Evolutionary conservation across 768 basidiomycete species (phyloP).

Genomic region (Symmetrospora coprosmae): DNA sequence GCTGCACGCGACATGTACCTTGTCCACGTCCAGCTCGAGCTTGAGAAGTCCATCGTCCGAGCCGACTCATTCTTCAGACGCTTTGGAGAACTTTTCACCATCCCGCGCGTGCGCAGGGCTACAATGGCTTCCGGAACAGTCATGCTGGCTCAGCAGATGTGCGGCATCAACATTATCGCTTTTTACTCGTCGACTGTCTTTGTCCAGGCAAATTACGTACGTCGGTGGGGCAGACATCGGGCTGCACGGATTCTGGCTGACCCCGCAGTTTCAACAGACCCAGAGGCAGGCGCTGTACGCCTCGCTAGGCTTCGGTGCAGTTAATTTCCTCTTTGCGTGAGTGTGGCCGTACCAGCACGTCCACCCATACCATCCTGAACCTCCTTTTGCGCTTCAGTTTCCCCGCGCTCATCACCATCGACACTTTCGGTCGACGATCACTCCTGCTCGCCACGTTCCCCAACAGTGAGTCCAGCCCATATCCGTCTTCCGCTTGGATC

Average conservation of each 20-base stretch:
- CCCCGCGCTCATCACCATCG: constrained; percentile 39
- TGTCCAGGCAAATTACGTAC: too few relatives aligned
- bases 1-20: constrained; percentile 42
- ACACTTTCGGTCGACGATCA: constrained; percentile 56
- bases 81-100: constrained; percentile 38
- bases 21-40: constrained; percentile 38
- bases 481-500: background rate
- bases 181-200: constrained; percentile 30
- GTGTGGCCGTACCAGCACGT: constrained; percentile 14
- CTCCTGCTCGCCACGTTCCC: constrained; percentile 66
- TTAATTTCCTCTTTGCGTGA: constrained; percentile 44
- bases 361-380: too few relatives aligned
- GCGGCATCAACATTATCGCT: constrained; percentile 24
- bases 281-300: constrained; percentile 11
- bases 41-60: constrained; percentile 35
- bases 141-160: constrained; percentile 26
- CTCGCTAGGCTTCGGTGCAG: constrained; percentile 19
- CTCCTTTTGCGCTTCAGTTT: background rate
- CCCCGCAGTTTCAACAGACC: background rate
- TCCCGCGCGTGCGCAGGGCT: constrained; percentile 35
- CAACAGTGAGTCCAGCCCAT: constrained; percentile 47
- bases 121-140: constrained; percentile 14
- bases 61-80: constrained; percentile 37
- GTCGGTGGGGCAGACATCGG: too few relatives aligned
- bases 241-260: too few relatives aligned